Evolutionary conservation across 805 yeast species (phyloP).

Genomic region (Starmerella floricola): DNA sequence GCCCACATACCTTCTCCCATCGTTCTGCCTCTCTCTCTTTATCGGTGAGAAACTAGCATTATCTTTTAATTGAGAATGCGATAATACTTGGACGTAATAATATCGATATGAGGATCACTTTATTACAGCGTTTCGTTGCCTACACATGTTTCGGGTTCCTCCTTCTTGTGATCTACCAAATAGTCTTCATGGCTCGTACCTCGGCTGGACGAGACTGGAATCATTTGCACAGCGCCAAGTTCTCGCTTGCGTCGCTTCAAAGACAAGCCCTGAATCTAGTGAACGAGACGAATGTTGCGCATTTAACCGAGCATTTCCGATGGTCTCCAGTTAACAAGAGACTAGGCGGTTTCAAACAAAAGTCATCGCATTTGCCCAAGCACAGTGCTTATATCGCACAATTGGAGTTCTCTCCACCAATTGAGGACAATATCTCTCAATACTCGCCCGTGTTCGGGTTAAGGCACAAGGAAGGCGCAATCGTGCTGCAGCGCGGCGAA

Average conservation of each 20-base stretch:
- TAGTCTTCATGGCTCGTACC: conserved; percentile 24
- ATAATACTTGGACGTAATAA: too few relatives aligned
- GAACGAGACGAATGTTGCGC: background rate
- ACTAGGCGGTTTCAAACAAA: background rate
- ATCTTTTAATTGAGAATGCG: too few relatives aligned
- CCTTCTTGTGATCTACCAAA: conserved; percentile 20
- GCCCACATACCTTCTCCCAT: too few relatives aligned
- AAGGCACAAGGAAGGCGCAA: background rate
- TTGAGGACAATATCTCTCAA: too few relatives aligned
- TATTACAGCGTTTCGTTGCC: conserved; percentile 23
- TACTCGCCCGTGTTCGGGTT: background rate
- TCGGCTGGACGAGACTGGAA: conserved; percentile 24
- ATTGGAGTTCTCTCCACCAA: too few relatives aligned
- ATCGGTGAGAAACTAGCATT: too few relatives aligned
- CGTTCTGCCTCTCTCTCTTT: too few relatives aligned
- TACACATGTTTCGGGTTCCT: conserved; percentile 16
- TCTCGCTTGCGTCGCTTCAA: conserved; percentile 16
- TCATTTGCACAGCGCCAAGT: conserved; percentile 18
- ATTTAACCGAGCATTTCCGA: background rate
- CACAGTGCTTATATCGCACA: too few relatives aligned
- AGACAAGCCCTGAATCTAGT: conserved; percentile 11
- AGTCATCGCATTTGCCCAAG: too few relatives aligned
- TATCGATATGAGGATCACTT: too few relatives aligned
- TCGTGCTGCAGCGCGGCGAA: background rate
- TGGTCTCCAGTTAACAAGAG: background rate